These are phyloP conservation scores for Lyophyllum semitale DNA, from an alignment of 768 basidiomycete genomes.

Conservation along the genomic window DNA sequence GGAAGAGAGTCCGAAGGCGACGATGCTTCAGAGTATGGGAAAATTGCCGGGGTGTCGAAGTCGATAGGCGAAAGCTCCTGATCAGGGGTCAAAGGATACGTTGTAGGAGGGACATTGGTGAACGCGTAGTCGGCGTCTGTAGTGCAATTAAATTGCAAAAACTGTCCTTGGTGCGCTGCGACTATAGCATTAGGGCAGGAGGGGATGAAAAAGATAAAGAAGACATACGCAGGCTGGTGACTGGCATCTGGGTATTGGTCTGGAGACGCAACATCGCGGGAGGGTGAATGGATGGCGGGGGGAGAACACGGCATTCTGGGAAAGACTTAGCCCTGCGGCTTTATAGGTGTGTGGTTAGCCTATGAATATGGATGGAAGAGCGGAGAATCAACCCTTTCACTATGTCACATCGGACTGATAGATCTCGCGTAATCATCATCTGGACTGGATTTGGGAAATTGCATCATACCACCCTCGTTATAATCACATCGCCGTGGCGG, in stretches of 20 bases:
- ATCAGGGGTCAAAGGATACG: slow-evolving; percentile 5
- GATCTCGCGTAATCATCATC: slow-evolving; percentile 14
- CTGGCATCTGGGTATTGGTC: slow-evolving; percentile 8
- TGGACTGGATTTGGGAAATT: slow-evolving; percentile 8
- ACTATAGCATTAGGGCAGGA: slow-evolving; percentile 1
- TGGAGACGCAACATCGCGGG: slow-evolving; percentile 12
- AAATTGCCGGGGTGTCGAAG: slow-evolving; percentile 8
- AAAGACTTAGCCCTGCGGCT: slow-evolving; percentile 4
- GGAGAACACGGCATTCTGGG: background rate
- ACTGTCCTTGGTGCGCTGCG: slow-evolving; percentile 11
- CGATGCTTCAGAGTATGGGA: slow-evolving; percentile 13
- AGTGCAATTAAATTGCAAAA: slow-evolving; percentile 7
- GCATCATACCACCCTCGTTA: slow-evolving; percentile 25
- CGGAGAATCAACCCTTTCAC: slow-evolving; percentile 17
- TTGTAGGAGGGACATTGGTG: background rate
- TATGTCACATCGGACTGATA: slow-evolving; percentile 23
- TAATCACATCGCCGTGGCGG: slow-evolving; percentile 25
- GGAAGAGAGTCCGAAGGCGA: slow-evolving; percentile 13
- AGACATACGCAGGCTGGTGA: slow-evolving; percentile 5
- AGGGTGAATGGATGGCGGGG: background rate
- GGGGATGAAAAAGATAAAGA: background rate
- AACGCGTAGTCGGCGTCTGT: slow-evolving; percentile 2
- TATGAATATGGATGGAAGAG: slow-evolving; percentile 21
- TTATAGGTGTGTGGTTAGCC: slow-evolving; percentile 19
- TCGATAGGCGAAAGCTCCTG: slow-evolving; percentile 1